Evolutionary conservation across 805 yeast genomes (phyloP).

Genomic region (Candida orba): DNA sequence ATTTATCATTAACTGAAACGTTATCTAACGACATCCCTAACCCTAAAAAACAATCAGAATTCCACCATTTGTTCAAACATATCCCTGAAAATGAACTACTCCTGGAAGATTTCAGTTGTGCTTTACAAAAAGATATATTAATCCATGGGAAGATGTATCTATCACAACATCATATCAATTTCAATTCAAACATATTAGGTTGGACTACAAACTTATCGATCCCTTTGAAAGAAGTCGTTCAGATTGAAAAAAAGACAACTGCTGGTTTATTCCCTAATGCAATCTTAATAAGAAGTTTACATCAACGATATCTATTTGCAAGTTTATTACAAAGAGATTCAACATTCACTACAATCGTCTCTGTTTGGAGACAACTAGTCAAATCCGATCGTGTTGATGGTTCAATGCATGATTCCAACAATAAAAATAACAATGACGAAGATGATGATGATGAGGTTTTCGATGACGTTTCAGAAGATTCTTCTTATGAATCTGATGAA

Average conservation of each 20-base stretch:
- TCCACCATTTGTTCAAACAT: constrained; percentile 66
- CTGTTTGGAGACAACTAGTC: constrained; percentile 50
- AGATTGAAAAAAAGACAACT: constrained; percentile 73
- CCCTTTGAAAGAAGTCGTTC: constrained; percentile 66
- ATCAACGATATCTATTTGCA: constrained; percentile 72
- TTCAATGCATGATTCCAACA: too few relatives aligned
- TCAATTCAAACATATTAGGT: constrained; percentile 80
- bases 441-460: neutral
- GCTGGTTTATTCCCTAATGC: constrained; percentile 92
- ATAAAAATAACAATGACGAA: constrained; percentile 9
- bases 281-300: constrained; percentile 32
- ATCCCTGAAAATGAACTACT: constrained; percentile 63
- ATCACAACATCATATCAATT: constrained; percentile 70
- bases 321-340: constrained; percentile 74
- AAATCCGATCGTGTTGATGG: constrained; percentile 16
- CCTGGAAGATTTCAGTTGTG: constrained; percentile 85
- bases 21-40: neutral
- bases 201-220: constrained; percentile 82
- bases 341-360: constrained; percentile 42
- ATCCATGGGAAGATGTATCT: constrained; percentile 84
- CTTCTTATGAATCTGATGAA: constrained; percentile 14
- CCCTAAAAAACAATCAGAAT: constrained; percentile 60
- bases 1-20: too few relatives aligned
- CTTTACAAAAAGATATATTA: constrained; percentile 77
- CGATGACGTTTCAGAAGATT: constrained; percentile 16